phyloP scores from a whole-genome alignment of 768 basidiomycete species.

The Tylopilus vinaceipallidus region DNA sequence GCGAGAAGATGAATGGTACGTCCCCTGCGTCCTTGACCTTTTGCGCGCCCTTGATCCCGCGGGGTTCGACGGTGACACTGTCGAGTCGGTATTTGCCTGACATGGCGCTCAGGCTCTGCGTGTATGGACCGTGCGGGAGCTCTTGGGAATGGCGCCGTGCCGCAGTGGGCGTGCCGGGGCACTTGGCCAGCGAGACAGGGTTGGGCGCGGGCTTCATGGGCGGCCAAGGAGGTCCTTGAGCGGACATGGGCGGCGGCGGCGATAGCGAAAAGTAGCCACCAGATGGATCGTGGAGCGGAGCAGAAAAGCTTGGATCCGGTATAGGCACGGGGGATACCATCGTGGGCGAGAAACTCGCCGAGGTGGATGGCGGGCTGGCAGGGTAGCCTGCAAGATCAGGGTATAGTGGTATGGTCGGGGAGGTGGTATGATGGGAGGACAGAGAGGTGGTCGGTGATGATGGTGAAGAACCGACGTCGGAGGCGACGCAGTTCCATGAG shows the following conservation, averaged over 20 bases:
- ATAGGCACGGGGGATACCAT: conserved; percentile 8
- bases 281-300: conserved; percentile 13
- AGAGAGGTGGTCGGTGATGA: conserved; percentile 24
- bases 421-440: conserved; percentile 19
- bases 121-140: conserved; percentile 14
- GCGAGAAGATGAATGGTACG: conserved; percentile 31
- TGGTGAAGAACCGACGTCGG: conserved; percentile 23
- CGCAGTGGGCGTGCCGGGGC: not conserved
- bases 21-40: conserved; percentile 32
- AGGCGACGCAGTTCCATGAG: conserved; percentile 14
- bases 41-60: conserved; percentile 9
- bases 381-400: conserved; percentile 21
- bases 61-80: not conserved
- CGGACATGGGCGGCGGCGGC: conserved; percentile 4
- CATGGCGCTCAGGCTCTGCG: conserved; percentile 25
- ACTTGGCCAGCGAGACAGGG: not conserved
- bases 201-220: conserved; percentile 1
- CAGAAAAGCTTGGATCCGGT: conserved; percentile 15
- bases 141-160: conserved; percentile 23
- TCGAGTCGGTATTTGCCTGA: conserved; percentile 26
- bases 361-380: conserved; percentile 8
- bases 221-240: conserved; percentile 20
- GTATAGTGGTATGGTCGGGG: conserved; percentile 22
- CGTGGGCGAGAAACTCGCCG: conserved; percentile 8
- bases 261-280: conserved; percentile 14